Base-by-base conservation (phyloP, 2,329 filamentous ascomycete genomes). In the Trichoderma semiorbis region DNA sequence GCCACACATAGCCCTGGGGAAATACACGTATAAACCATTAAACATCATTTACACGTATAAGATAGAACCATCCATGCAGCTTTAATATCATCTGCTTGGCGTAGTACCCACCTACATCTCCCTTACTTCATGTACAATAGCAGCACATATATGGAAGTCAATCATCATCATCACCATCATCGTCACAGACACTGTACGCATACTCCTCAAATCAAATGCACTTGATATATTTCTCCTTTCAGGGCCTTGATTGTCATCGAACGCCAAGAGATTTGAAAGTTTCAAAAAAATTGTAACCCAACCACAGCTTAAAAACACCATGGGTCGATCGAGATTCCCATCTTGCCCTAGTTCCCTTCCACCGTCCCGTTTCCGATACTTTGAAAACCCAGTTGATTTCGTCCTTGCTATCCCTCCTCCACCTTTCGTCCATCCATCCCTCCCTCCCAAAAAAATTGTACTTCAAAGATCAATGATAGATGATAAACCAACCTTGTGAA, bases 401-500 rank as follows among this genome's bases (percentile, higher is more conserved):
- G n/a, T 70, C 32, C 32, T 34, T n/a, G 57, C 68, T 47, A 63
- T 34, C 14, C 55, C 21, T 60, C 57, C 57, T 32, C 57, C 32
- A 7, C 57, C 32, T 60, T 32, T 32, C 57, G 16, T 58, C 65
- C 34, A 21, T 60, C 36, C 36, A 34, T 30, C 28, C 28, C 55
- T 21, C n/a, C n/a, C 18, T 34, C 61, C 61, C 69, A 53, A 61
- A 72, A 8, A 69, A 36, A 68, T 18, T 34, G 64, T 61, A 69
- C 43, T 34, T 57, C 39, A 68, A 55, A 68, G 39, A 68, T 32
- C 30, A 32, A 32, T 57, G 55, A 57, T 30, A 18, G 26, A 72
- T 58, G 32, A 72, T 58, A 36, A 69, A 64, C 26, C 58, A 66
- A 24, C 39, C 66, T 43, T 69, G 55, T 57, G 43, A 69, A 43